phyloP scores from a whole-genome alignment of 257 asterid species.

The Penstemon barbatus region DNA sequence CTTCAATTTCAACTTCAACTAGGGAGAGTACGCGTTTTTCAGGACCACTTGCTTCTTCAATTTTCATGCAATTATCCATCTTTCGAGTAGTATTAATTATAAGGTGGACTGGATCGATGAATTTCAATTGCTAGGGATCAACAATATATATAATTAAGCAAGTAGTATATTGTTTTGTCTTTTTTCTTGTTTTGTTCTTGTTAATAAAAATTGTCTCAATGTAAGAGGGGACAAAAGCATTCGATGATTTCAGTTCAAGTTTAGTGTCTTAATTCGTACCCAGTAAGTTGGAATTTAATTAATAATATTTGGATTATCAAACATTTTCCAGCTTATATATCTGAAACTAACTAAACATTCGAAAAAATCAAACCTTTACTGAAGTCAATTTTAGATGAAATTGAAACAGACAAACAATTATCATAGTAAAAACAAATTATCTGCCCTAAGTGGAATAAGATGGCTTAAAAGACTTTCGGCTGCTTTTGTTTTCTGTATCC shows the following conservation, averaged over 20 bases:
- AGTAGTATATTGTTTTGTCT: background rate
- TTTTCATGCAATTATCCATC: conserved; percentile 35
- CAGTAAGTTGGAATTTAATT: background rate
- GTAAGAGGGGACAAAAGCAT: conserved; percentile 19
- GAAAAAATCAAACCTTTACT: background rate
- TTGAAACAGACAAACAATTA: conserved; percentile 18
- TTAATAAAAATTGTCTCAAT: conserved; percentile 16
- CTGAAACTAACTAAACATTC: background rate
- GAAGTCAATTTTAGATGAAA: background rate
- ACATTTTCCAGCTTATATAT: conserved; percentile 12
- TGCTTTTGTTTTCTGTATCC: conserved; percentile 14
- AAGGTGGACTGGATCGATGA: background rate
- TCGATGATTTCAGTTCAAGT: conserved; percentile 33
- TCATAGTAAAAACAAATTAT: background rate
- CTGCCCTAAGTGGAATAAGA: conserved; percentile 16
- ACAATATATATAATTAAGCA: background rate
- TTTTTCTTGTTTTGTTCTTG: conserved; percentile 26
- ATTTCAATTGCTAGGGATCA: background rate
- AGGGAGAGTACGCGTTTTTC: conserved; percentile 36
- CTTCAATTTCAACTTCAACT: conserved; percentile 13
- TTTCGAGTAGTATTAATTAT: conserved; percentile 12
- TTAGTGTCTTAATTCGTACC: conserved; percentile 20
- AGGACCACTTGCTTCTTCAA: conserved; percentile 28
- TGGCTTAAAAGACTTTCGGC: conserved; percentile 23
- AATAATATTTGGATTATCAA: background rate